Base-by-base conservation (phyloP, 257 asterid genomes). In the Scutellaria barbata region DNA sequence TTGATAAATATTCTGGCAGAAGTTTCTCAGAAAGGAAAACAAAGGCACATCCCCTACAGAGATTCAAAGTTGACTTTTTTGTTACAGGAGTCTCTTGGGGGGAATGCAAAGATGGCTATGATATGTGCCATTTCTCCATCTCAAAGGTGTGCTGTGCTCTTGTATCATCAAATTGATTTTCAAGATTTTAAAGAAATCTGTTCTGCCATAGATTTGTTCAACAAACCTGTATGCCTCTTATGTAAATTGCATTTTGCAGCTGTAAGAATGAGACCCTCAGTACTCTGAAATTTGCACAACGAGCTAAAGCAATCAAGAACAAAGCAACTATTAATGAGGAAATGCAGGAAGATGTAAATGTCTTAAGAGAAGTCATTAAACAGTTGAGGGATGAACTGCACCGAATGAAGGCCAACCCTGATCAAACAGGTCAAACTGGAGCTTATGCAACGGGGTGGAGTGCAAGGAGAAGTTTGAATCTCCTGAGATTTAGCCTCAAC, bases 61-160 rank as follows among this genome's bases (percentile, higher is more conserved):
- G 99, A 94, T 84, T 95, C 99, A 57, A 95, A 95, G 82, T 76
- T 95, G 85, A 95, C 99, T 46, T 95, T 95, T 83, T 80, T 95
- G 76, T 83, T 95, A 77, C 99, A 95, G 85, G 99, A 95, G 80
- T 95, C 99, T 67, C 87, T 95, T 10, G 99, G 99, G 45, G 99
- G 98, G 47, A 95, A 95, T 69, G 98, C 99, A 51, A 95, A 95
- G 87, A 74, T 95, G 80, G 98, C 96, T 14, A 95, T 95, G 98
- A 87, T 95, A 73, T 95, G 99, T 80, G 98, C 97, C 73, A 83
- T 95, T 77, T 86, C 98, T 82, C 99, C 97, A 17, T 80, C 89
- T 66, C 95, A 70, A 82, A 95, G 99, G 98, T 93, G 58, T 74
- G 59, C 48, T 52, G 37, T 46, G 66, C 40, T 1, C 35, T 30